Evolutionary conservation across 176 grass and related monocot genomes (phyloP).

Genomic region (Saccharum spontaneum): DNA sequence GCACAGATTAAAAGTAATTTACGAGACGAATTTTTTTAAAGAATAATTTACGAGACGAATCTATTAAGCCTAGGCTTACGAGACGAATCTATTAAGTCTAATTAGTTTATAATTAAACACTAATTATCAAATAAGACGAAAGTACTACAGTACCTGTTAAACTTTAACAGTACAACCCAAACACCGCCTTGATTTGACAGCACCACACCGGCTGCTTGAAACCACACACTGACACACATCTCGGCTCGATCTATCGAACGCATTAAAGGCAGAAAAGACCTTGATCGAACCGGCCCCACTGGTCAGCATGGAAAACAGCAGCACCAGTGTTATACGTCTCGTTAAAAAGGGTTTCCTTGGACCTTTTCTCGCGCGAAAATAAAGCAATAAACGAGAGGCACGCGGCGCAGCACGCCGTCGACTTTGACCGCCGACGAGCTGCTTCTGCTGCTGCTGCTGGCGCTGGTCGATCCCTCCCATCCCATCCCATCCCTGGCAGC

Average conservation of each 20-base stretch:
- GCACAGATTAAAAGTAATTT: too few species aligned
- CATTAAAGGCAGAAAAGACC: background rate
- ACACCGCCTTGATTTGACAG: too few species aligned
- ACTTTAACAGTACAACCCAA: too few species aligned
- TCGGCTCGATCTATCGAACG: background rate
- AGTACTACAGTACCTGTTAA: too few species aligned
- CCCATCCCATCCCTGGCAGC: background rate
- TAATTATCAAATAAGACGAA: too few species aligned
- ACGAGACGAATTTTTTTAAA: too few species aligned
- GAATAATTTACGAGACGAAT: too few species aligned
- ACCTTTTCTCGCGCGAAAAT: constrained; percentile 8
- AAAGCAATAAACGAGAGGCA: background rate
- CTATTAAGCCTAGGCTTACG: too few species aligned
- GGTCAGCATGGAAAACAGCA: background rate
- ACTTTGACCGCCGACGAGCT: constrained; percentile 46
- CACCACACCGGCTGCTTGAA: background rate
- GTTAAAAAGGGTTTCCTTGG: constrained; percentile 18
- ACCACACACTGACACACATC: background rate
- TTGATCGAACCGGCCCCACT: background rate
- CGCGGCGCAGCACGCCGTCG: constrained; percentile 39
- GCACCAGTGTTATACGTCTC: background rate
- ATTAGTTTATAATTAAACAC: too few species aligned
- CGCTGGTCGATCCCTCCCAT: background rate
- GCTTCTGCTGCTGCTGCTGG: background rate
- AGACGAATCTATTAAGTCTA: too few species aligned